phyloP scores from a whole-genome alignment of 23 red algal species.

The Chondrus crispus region DNA sequence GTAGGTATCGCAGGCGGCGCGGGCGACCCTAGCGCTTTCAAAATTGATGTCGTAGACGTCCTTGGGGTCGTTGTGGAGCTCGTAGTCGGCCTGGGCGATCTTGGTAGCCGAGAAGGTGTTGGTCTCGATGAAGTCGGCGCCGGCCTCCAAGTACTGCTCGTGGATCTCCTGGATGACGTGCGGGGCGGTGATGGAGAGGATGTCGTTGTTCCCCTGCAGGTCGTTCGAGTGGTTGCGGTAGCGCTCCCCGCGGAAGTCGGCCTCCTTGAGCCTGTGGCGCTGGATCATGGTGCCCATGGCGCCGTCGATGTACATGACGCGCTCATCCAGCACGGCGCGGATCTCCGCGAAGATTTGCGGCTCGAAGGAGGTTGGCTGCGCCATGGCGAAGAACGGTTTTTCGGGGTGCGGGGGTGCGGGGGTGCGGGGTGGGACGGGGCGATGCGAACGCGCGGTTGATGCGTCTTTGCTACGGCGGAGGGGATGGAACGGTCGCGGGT shows the following conservation, averaged over 20 bases:
- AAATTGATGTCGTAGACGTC: conserved; percentile 85
- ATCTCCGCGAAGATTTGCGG: conserved; percentile 76
- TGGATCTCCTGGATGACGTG: conserved; percentile 82
- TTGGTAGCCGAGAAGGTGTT: conserved; percentile 82
- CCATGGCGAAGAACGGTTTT: neutral
- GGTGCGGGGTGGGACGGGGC: neutral
- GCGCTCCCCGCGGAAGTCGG: conserved; percentile 76
- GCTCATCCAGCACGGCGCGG: conserved; percentile 44
- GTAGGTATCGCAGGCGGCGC: conserved; percentile 44
- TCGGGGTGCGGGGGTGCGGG: neutral
- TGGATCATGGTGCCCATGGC: conserved; percentile 84
- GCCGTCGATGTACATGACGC: conserved; percentile 79
- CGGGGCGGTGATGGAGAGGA: conserved; percentile 74
- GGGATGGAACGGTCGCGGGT: too few species aligned
- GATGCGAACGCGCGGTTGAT: neutral
- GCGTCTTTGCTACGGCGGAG: too few species aligned
- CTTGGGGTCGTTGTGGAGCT: conserved; percentile 69
- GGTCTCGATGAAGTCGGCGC: conserved; percentile 81
- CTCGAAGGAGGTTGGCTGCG: conserved; percentile 59
- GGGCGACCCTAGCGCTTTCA: conserved; percentile 42
- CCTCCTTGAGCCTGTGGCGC: conserved; percentile 69
- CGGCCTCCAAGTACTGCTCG: conserved; percentile 67
- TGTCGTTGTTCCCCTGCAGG: conserved; percentile 85
- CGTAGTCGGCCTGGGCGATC: conserved; percentile 83
- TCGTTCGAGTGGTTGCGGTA: conserved; percentile 72